Base-by-base conservation (phyloP, 2,329 filamentous ascomycete genomes). In the Mollisia scopiformis region DNA sequence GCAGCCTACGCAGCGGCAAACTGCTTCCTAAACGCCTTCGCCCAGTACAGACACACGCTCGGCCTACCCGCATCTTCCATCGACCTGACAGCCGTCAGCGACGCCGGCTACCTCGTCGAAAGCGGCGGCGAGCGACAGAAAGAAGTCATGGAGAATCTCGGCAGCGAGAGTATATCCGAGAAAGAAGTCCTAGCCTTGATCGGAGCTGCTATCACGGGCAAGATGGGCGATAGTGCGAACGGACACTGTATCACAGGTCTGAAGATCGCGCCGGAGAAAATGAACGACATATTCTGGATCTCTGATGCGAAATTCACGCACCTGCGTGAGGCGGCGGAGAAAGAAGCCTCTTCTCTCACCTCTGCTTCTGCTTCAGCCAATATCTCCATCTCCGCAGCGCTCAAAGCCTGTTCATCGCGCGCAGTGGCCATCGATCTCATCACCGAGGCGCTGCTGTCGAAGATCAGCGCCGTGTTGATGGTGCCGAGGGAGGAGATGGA, bases 401-500 rank as follows among this genome's bases (percentile, higher is more conserved):
- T 69, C 16, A 65, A 63, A 19, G 19, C 35, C 3, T 57, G 63
- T 1, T 25, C 31, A 49, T 43, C 67, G 62, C 62, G 68, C 64
- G 58, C 57, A 6, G 51, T 67, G 41, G 58, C 65, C 43, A 4
- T 61, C 56, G 27, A 67, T 58, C 25, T 66, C 74, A 76, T 23
- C 79, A 80, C 56, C 77, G 81, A 11, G 10, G 69, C 67, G 5
- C 55, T 67, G 19, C 73, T 82, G 2, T 73, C 74, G 53, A 83
- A 82, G 71, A 72, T 83, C 1, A 75, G 79, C 0, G 73, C 75
- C 0, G 75, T 82, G 6, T 76, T 84, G 59, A 79, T 81, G 75
- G 75, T 82, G 61, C 77, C 78, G 30, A 58, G 73, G 1, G 77
- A 81, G 41, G 80, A 82, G 51, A 75, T 83, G 61, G 80, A 82